Percentiles rank a stretch among this genome's conserved stretches.
Conservation (phyloP, 208 protist species). For the Trypanosoma lewisi region DNA sequence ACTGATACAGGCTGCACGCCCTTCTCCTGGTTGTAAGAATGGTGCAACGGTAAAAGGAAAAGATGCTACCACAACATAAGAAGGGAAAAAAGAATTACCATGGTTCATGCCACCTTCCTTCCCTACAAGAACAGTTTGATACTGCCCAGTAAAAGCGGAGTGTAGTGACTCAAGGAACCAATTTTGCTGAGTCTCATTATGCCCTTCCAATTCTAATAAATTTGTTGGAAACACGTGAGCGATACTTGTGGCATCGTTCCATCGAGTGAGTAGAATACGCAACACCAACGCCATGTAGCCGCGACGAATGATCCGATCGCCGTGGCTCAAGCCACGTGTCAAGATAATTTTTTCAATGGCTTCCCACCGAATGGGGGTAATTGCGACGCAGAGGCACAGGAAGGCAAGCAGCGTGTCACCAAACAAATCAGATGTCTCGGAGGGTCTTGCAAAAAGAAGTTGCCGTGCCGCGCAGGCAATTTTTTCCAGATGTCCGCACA, state of each 20-base stretch:
- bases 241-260: slow-evolving; percentile 2
- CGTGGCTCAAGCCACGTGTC: slow-evolving; percentile 9
- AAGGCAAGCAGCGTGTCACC: slow-evolving; percentile 12
- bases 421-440: not conserved
- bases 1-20: slow-evolving; percentile 1
- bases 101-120: not conserved
- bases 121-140: slow-evolving; percentile 2
- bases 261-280: slow-evolving; percentile 5
- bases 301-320: slow-evolving; percentile 13
- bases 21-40: not conserved
- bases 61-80: not conserved
- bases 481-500: not conserved
- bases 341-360: slow-evolving; percentile 18
- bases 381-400: slow-evolving; percentile 14
- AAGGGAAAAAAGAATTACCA: not conserved
- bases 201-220: not conserved
- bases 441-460: not conserved
- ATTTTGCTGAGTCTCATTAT: not conserved
- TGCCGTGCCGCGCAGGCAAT: slow-evolving; percentile 8
- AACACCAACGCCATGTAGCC: slow-evolving; percentile 23
- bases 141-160: slow-evolving; percentile 22
- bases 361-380: slow-evolving; percentile 1
- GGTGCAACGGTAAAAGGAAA: not conserved
- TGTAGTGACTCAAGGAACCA: slow-evolving; percentile 14
- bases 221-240: not conserved